A percentile compares a stretch with the other conserved stretches of the same genome.
These are phyloP conservation scores for Cladochytrium tenue DNA, from an alignment of 371 early-diverging fungal genomes.

Conservation along the genomic window DNA sequence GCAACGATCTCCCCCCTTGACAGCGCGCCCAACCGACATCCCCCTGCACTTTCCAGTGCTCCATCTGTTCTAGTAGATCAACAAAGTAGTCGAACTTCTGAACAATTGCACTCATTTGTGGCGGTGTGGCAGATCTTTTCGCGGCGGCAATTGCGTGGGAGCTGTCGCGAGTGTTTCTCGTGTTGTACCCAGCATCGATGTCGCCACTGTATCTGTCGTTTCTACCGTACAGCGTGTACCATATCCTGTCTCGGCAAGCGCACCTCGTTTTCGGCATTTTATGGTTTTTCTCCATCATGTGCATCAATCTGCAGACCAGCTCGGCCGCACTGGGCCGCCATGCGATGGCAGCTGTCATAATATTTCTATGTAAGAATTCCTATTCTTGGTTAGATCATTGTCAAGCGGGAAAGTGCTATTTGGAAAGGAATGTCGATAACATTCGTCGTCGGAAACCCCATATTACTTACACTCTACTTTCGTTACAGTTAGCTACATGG, in stretches of 20 bases:
- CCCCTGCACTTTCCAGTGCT: too few relatives aligned
- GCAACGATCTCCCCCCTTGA: too few relatives aligned
- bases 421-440: too few relatives aligned
- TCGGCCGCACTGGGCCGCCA: conserved; percentile 23
- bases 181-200: conserved; percentile 22
- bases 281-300: conserved; percentile 39
- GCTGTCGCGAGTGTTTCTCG: conserved; percentile 20
- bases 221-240: conserved; percentile 31
- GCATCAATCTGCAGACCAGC: conserved; percentile 38
- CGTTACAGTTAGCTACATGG: too few relatives aligned
- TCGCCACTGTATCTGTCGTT: conserved; percentile 34
- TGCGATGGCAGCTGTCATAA: conserved; percentile 14
- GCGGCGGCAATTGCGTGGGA: conserved; percentile 14
- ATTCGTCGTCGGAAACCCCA: too few relatives aligned
- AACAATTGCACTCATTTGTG: not conserved
- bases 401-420: too few relatives aligned
- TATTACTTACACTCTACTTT: too few relatives aligned
- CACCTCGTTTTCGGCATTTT: conserved; percentile 31
- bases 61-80: too few relatives aligned
- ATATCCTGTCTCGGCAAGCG: conserved; percentile 24
- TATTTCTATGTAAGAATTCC: too few relatives aligned
- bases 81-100: too few relatives aligned
- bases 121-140: conserved; percentile 33
- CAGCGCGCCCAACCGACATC: too few relatives aligned
- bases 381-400: too few relatives aligned